A percentile compares a stretch with the other conserved stretches of the same genome.
These are phyloP conservation scores for Barnettozyma vustinii DNA, from an alignment of 805 yeast species.

Conservation along the genomic window DNA sequence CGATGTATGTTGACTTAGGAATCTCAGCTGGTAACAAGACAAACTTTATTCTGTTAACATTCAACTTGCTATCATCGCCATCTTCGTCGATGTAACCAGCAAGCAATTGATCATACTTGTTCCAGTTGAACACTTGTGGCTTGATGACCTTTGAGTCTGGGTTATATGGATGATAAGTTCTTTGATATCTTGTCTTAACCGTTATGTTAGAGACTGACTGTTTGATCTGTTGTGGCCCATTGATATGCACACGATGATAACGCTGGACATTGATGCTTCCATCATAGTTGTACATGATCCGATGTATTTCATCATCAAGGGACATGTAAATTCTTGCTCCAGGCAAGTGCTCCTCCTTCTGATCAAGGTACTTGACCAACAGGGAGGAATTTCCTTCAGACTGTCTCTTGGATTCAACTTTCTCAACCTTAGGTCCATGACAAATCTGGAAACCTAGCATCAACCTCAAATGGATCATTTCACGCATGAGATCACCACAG, in stretches of 20 bases:
- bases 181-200: slow-evolving; percentile 76
- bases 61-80: slow-evolving; percentile 43
- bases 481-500: slow-evolving; percentile 63
- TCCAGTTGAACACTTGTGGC: slow-evolving; percentile 73
- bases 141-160: slow-evolving; percentile 51
- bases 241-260: slow-evolving; percentile 40
- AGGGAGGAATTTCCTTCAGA: slow-evolving; percentile 50
- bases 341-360: slow-evolving; percentile 31
- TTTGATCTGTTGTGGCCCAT: slow-evolving; percentile 20
- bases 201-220: slow-evolving; percentile 42
- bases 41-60: slow-evolving; percentile 65
- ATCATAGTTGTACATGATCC: slow-evolving; percentile 68
- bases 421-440: slow-evolving; percentile 60
- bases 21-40: slow-evolving; percentile 79
- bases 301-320: slow-evolving; percentile 78
- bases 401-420: slow-evolving; percentile 56
- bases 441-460: slow-evolving; percentile 89
- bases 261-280: slow-evolving; percentile 77
- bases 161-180: slow-evolving; percentile 50
- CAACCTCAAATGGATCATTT: slow-evolving; percentile 80
- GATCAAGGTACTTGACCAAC: slow-evolving; percentile 52
- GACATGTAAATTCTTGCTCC: slow-evolving; percentile 71
- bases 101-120: slow-evolving; percentile 80
- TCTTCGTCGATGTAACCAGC: slow-evolving; percentile 91
- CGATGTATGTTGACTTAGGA: slow-evolving; percentile 42